Base-by-base conservation (phyloP, 2,329 filamentous ascomycete species). In the Microdochium trichocladiopsis region DNA sequence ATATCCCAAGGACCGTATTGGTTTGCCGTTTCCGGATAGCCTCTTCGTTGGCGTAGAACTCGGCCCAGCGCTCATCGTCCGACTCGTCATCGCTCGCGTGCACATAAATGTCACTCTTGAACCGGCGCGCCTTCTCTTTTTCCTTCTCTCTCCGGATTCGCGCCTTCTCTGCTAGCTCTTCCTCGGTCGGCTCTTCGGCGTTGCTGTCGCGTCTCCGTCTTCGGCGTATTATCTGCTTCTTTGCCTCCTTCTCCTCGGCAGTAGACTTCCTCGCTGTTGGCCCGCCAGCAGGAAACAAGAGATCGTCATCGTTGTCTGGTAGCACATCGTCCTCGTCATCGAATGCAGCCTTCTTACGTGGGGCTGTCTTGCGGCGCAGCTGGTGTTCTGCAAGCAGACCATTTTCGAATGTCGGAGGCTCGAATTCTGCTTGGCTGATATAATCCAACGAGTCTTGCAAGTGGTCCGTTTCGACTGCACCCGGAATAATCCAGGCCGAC, bases 71-170 rank as follows among this genome's bases (percentile, higher is more conserved):
- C 48, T 91, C 90, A 31, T 80, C 83, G 62, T 96, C 90, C n/a
- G 80, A 86, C 59, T 96, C 91, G 51, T 97, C 94, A 64, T 97
- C 94, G 58, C 87, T 90, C 36, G 86, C 84, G 53, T 87, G 82
- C 50, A 99, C 87, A 61, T 84, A 93, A 37, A 93, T 70, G 23
- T 86, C 84, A 61, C 88, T 95, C 75, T 96, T 97, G 71, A 94
- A 87, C 64, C 87, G 88, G 28, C 76, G 75, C 49, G 83, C 78
- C 69, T 91, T 91, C 62, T 92, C 90, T n/a, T 81, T 72, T 58
- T 95, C 85, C 58, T 82, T 86, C 50, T 84, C 76, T 51, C 82
- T 78, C 36, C 86, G 77, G 51, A 76, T 79, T 12, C 78, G 76
- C 12, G 83, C 83, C 52, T 79, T 80, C 57, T 82, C 83, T 28